Evolutionary conservation across 208 protist genomes (phyloP).

Genomic region (Crithidia fasciculata): DNA sequence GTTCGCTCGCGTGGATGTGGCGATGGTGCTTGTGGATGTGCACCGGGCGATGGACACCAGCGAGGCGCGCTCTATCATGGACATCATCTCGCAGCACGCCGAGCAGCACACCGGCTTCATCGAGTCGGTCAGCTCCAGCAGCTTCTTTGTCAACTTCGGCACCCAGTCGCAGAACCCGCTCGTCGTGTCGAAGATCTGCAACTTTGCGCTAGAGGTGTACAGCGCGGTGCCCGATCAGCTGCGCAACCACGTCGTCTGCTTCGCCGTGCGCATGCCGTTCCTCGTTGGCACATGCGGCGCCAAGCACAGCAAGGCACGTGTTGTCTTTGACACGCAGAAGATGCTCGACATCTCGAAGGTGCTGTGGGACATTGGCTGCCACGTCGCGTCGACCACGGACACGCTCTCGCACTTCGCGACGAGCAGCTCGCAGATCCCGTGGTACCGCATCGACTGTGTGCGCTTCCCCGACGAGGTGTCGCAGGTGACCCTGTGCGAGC

Average conservation of each 20-base stretch:
- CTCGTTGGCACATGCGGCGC: conserved; percentile 71
- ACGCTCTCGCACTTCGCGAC: conserved; percentile 55
- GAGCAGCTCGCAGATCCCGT: conserved; percentile 41
- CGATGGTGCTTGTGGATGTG: conserved; percentile 65
- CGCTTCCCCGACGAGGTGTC: conserved; percentile 40
- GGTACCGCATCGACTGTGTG: conserved; percentile 72
- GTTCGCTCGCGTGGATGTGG: conserved; percentile 53
- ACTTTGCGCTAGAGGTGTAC: conserved; percentile 65
- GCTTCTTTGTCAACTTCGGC: conserved; percentile 69
- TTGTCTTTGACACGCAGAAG: conserved; percentile 46
- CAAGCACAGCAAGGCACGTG: conserved; percentile 42
- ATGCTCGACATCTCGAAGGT: conserved; percentile 50
- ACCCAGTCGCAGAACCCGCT: conserved; percentile 65
- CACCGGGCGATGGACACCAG: conserved; percentile 32
- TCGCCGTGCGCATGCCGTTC: conserved; percentile 70
- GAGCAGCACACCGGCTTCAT: conserved; percentile 56
- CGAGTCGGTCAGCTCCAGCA: conserved; percentile 56
- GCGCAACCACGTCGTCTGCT: conserved; percentile 49
- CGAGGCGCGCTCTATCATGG: conserved; percentile 31
- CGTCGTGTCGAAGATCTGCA: conserved; percentile 60
- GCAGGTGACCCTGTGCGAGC: conserved; percentile 61
- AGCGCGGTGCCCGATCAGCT: conserved; percentile 32
- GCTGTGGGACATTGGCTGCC: conserved; percentile 64
- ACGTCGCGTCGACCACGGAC: conserved; percentile 58
- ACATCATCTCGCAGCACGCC: conserved; percentile 48